phyloP scores from a whole-genome alignment of 2,329 filamentous ascomycete species.

The Phaeosphaeria sp. region DNA sequence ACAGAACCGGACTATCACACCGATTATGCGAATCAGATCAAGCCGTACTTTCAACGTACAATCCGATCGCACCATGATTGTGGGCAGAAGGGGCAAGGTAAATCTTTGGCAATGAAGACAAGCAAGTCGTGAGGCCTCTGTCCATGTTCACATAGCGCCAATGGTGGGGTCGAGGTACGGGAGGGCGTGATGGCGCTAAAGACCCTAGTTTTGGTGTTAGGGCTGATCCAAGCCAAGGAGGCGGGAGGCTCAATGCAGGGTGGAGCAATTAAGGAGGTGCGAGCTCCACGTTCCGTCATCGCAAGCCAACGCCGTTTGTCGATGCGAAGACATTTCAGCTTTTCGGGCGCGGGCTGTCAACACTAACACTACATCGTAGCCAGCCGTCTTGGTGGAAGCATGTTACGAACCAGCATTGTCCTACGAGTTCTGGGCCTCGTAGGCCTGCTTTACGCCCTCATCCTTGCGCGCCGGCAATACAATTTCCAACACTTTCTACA shows the following conservation, averaged over 20 bases:
- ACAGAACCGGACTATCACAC: too few species aligned
- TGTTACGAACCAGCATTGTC: conserved; percentile 2
- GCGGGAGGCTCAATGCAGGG: background rate
- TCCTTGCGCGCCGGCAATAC: conserved; percentile 10
- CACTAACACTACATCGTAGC: background rate
- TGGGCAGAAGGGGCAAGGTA: too few species aligned
- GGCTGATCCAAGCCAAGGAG: background rate
- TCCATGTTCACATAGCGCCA: background rate
- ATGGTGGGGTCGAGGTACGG: background rate
- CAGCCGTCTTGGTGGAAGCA: background rate
- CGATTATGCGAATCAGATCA: too few species aligned
- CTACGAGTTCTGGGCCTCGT: conserved; percentile 1
- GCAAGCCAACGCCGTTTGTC: background rate
- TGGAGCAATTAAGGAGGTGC: background rate
- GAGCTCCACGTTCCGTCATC: background rate
- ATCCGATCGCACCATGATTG: too few species aligned
- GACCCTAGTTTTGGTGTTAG: background rate
- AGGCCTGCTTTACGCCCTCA: conserved; percentile 9
- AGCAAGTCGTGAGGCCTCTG: too few species aligned
- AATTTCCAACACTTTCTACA: conserved; percentile 13
- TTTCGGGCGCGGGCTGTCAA: background rate
- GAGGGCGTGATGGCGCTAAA: background rate
- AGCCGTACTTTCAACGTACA: too few species aligned
- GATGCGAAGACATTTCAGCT: background rate
- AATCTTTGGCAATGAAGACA: too few species aligned